phyloP scores from a whole-genome alignment of 2,329 filamentous ascomycete species.

The Pestalotiopsis sp. region DNA sequence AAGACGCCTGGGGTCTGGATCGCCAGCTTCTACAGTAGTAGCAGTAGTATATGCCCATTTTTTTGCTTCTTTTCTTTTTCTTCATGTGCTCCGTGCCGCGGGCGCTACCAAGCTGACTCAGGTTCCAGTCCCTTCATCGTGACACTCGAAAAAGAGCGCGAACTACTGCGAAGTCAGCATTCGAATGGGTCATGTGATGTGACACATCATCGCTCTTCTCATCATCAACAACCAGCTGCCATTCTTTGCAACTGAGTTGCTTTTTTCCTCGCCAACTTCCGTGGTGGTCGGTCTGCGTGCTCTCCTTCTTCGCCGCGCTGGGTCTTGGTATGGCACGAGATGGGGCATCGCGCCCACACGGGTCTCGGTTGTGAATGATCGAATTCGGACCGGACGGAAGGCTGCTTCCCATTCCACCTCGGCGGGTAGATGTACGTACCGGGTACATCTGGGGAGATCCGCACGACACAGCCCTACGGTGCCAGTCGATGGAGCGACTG shows the following conservation, averaged over 20 bases:
- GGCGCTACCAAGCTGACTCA: constrained; percentile 1
- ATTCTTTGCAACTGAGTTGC: neutral
- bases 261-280: neutral
- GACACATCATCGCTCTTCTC: neutral
- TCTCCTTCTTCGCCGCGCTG: neutral
- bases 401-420: neutral
- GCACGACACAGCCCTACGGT: constrained; percentile 8
- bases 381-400: neutral
- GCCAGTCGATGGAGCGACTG: neutral
- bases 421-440: constrained; percentile 9
- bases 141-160: neutral
- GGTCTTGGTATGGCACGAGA: neutral
- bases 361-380: neutral
- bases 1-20: neutral
- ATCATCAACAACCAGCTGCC: neutral
- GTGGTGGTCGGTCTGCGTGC: neutral
- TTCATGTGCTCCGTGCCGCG: neutral
- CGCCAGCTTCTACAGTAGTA: neutral
- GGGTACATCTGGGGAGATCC: constrained; percentile 2
- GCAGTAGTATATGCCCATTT: neutral
- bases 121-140: neutral
- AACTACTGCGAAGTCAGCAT: constrained; percentile 2
- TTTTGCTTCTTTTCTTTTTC: neutral
- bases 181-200: constrained; percentile 3
- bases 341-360: neutral